Evolutionary conservation across 192 early-diverging fungal genomes (phyloP).

Genomic region (Thamnidium elegans): DNA sequence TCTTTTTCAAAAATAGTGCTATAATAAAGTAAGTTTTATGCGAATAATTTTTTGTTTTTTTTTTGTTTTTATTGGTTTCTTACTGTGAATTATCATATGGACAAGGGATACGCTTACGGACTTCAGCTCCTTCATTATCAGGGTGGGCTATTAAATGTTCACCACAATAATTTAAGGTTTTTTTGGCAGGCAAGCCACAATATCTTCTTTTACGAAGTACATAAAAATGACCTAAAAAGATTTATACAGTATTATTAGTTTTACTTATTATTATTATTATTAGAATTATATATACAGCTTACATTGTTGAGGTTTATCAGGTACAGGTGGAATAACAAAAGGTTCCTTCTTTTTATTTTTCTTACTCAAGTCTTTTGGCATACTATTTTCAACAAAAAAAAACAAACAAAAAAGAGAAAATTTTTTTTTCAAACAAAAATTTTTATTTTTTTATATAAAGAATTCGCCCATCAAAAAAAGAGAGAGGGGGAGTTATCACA

Average conservation of each 20-base stretch:
- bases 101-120: constrained; percentile 61
- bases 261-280: background rate
- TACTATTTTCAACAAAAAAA: background rate
- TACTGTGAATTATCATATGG: constrained; percentile 74
- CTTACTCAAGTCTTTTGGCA: constrained; percentile 32
- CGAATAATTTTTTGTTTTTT: background rate
- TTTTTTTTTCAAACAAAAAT: background rate
- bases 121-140: constrained; percentile 8
- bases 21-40: background rate
- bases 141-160: constrained; percentile 58
- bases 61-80: background rate
- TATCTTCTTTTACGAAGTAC: constrained; percentile 59
- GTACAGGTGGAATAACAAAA: constrained; percentile 34
- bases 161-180: constrained; percentile 60
- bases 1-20: constrained; percentile 53
- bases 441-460: too few relatives aligned
- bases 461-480: too few relatives aligned
- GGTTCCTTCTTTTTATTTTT: constrained; percentile 17
- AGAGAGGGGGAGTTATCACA: too few relatives aligned
- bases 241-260: too few relatives aligned
- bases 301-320: constrained; percentile 44
- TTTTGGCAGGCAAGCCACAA: constrained; percentile 58
- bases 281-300: constrained; percentile 7
- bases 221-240: constrained; percentile 46
- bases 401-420: background rate